Base-by-base conservation (phyloP, 495 filamentous ascomycete genomes). In the Hypomontagnella monticulosa region DNA sequence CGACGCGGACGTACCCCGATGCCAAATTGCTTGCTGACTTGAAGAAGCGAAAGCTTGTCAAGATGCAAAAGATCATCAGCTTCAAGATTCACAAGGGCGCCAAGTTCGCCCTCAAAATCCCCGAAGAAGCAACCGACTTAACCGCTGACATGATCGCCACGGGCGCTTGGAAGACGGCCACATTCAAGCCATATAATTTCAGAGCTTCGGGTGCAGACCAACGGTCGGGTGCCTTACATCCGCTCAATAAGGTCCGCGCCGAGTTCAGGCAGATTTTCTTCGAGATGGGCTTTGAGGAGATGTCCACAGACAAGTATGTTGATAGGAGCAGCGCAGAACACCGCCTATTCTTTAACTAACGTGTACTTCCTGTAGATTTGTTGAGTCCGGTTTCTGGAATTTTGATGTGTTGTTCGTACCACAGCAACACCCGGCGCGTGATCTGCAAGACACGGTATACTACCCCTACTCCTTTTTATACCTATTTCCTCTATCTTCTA, bases 211-310 rank as follows among this genome's bases (percentile, higher is more conserved):
- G 95, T 58, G 89, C 91, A 5, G 81, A 85, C 36, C 89, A 93
- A 53, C 81, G 86, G 20, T 82, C 89, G n/a, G 94, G 94, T 46
- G 91, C 95, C 18, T 80, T 99, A 61, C 94, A 98, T 79, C 95
- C 95, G 1, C 81, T 98, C 67, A 97, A 91, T 78, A 97, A 97
- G 79, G 93, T 97, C 60, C 88, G 93, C 46, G 83, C 89, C 59
- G 95, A 97, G 77, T 96, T 98, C 84, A 85, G 95, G 43, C 90
- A 92, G 72, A 97, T 97, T 75, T 97, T 98, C 87, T 99, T 99
- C 78, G 93, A 96, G 70, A 90, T 90, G 83, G 90, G 90, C 33
- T 93, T 93, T 77, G 85, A 88, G 53, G 91, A 94, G 74, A 94
- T 94, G 91, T 86, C 90, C 12, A 93, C 91, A 4, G 86, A 86